Evolutionary conservation across 345 rosid genomes (phyloP), one percentile per base, ranked within the genome.

Genomic region (Xanthoceras sorbifolium): DNA sequence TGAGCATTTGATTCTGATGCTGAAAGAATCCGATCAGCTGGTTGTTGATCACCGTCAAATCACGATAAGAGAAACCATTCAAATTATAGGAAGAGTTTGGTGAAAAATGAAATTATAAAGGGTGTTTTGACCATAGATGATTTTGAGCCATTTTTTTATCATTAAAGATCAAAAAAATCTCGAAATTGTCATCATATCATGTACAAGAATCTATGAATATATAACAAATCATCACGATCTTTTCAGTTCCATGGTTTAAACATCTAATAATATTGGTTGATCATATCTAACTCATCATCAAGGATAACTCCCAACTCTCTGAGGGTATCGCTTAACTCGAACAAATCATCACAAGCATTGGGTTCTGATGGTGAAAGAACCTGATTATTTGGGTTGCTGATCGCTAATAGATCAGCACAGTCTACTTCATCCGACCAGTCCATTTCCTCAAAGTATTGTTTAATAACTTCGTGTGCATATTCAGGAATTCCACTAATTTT

Each of bases 401-500:
- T 66, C n/a, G 25, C 55, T 44, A 67, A 46, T 26, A 46, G 46
- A 26, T 68, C 48, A 25, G 2, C 9, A 68, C 44, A 46, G 48
- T 46, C 36, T 6, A 38, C 10, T n/a, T 32, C 23, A 28, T 40
- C 5, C 3, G 70, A 22, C 70, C 70, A 40, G 26, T 26, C 31
- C 34, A 12, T 20, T 6, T 67, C 70, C 29, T 42, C 59, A 20
- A 68, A 44, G 55, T 38, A 40, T 40, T 22, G 22, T 18, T 12
- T 2, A 69, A 69, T 28, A 69, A 2, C 4, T 50, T 29, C 73
- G 29, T 17, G 61, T 48, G 73, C 42, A 50, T 46, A 50, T 69
- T 31, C 48, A 71, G 63, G 74, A 54, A 71, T 44, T 52, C 74
- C 74, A 54, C 18, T 71, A 12, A 31, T 71, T 32, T 9, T 32